A percentile compares a stretch with the other conserved stretches of the same genome.
These are phyloP conservation scores for Gastrolobium villosum DNA, from an alignment of 306 rosid species.

Conservation along the genomic window DNA sequence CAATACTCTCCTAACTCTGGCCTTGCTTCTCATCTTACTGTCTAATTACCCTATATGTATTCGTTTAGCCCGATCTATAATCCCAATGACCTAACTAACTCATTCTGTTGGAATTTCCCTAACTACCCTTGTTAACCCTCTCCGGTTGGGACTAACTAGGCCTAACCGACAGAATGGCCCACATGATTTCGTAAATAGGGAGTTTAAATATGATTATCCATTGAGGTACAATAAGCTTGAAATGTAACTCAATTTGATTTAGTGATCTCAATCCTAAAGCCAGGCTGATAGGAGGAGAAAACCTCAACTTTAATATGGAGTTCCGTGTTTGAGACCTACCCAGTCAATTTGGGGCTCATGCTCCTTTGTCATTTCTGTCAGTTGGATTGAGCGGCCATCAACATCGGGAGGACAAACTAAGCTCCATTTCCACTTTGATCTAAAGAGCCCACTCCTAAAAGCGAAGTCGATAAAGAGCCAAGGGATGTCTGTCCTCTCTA, in stretches of 20 bases:
- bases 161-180: too few species aligned
- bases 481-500: not conserved
- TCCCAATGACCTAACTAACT: too few species aligned
- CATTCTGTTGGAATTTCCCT: too few species aligned
- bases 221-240: slow-evolving; percentile 8
- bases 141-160: too few species aligned
- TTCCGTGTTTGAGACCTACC: not conserved
- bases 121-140: too few species aligned
- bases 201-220: not conserved
- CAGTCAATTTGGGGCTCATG: not conserved
- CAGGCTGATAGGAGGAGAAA: not conserved
- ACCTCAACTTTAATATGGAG: not conserved
- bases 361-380: not conserved
- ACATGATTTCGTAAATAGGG: too few species aligned
- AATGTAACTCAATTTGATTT: not conserved
- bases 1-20: too few species aligned
- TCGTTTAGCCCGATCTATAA: too few species aligned
- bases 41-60: too few species aligned
- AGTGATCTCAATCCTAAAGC: not conserved
- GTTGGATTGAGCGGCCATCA: not conserved
- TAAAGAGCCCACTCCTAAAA: not conserved
- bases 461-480: not conserved
- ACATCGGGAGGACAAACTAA: not conserved
- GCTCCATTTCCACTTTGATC: not conserved
- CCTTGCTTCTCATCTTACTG: too few species aligned